These are phyloP conservation scores for Blastobotrys peoriensis DNA, from an alignment of 805 yeast species.

Conservation along the genomic window DNA sequence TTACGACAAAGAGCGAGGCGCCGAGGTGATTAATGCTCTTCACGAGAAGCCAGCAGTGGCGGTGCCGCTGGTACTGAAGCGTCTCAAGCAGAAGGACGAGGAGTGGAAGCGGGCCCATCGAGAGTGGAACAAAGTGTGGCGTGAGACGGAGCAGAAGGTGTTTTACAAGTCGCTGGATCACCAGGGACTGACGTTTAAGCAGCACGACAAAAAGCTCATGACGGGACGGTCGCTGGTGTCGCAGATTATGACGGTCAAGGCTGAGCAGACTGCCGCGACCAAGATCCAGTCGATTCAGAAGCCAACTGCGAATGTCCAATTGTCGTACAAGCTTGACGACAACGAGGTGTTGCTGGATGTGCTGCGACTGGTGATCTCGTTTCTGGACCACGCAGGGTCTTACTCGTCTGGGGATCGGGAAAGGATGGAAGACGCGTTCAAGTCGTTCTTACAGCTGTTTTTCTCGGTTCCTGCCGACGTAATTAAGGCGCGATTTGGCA, in stretches of 20 bases:
- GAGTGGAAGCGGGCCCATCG: slow-evolving; percentile 98
- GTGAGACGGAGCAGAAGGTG: slow-evolving; percentile 94
- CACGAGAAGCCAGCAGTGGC: slow-evolving; percentile 95
- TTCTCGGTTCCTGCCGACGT: slow-evolving; percentile 44
- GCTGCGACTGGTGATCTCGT: slow-evolving; percentile 57
- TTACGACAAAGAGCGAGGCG: slow-evolving; percentile 91
- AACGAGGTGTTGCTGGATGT: slow-evolving; percentile 68
- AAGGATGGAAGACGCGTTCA: slow-evolving; percentile 62
- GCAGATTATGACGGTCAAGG: slow-evolving; percentile 86
- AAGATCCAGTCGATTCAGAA: slow-evolving; percentile 39
- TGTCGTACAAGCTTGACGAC: slow-evolving; percentile 61
- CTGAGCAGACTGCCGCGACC: slow-evolving; percentile 72
- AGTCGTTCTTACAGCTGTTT: slow-evolving; percentile 63
- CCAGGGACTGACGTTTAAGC: slow-evolving; percentile 91
- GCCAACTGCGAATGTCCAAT: slow-evolving; percentile 75
- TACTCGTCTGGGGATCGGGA: slow-evolving; percentile 80
- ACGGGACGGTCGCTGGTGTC: slow-evolving; percentile 87
- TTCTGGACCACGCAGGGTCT: slow-evolving; percentile 59
- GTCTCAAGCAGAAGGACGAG: slow-evolving; percentile 95
- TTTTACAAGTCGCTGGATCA: slow-evolving; percentile 92
- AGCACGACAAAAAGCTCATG: slow-evolving; percentile 86
- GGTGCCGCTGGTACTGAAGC: slow-evolving; percentile 84
- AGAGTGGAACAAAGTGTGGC: slow-evolving; percentile 99
- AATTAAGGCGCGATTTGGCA: slow-evolving; percentile 13
- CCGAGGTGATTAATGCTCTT: slow-evolving; percentile 91